phyloP scores from a whole-genome alignment of 129 eudicot species.

The Saposhnikovia divaricata region DNA sequence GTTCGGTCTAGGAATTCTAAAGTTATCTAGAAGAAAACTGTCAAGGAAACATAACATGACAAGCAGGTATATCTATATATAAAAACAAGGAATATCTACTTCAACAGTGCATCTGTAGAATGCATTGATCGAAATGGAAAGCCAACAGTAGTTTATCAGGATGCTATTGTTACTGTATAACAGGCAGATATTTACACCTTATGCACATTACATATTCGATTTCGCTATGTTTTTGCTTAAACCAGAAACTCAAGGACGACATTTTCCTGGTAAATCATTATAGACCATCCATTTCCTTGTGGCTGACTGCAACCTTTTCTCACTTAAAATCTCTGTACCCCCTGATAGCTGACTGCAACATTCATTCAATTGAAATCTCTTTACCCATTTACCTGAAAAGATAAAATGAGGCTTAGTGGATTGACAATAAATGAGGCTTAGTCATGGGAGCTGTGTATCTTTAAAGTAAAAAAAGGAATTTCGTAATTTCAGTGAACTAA shows the following conservation, averaged over 20 bases:
- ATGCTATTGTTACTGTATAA: slow-evolving; percentile 4
- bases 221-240: not conserved
- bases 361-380: not conserved
- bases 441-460: not conserved
- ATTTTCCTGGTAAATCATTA: not conserved
- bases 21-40: not conserved
- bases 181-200: not conserved
- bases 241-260: not conserved
- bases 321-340: not conserved
- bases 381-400: not conserved
- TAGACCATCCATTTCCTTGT: not conserved
- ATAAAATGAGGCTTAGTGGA: not conserved
- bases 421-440: not conserved
- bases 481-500: not conserved
- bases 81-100: not conserved
- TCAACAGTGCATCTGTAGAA: not conserved
- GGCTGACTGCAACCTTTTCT: slow-evolving; percentile 1
- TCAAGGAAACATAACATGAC: not conserved
- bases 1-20: not conserved
- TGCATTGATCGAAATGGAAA: not conserved
- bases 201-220: slow-evolving; percentile 2
- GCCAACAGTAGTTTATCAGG: not conserved
- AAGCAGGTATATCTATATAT: not conserved
- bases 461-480: not conserved
- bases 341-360: not conserved